Conservation (phyloP, 2,329 filamentous ascomycete genomes). For the Pleurostoma richardsiae region DNA sequence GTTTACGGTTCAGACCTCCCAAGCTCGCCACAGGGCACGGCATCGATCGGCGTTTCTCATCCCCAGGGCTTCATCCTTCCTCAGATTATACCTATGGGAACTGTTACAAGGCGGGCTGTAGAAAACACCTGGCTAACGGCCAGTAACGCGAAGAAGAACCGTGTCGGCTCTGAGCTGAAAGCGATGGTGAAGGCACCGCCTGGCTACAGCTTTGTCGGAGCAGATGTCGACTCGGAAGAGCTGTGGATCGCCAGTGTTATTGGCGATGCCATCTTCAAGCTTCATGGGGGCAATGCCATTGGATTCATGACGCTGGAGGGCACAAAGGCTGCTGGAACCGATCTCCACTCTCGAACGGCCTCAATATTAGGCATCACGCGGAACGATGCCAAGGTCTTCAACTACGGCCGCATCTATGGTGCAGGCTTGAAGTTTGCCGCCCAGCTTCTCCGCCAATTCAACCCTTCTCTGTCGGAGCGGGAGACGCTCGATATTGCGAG, state of each 20-base stretch:
- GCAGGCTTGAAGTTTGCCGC: conserved; percentile 91
- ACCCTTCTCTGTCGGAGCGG: conserved; percentile 73
- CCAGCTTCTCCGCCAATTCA: conserved; percentile 88
- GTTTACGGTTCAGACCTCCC: conserved; percentile 69
- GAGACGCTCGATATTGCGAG: conserved; percentile 73
- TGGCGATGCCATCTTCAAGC: conserved; percentile 88
- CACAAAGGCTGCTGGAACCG: conserved; percentile 88
- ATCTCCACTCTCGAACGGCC: conserved; percentile 91
- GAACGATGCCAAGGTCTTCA: conserved; percentile 96
- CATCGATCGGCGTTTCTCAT: conserved; percentile 14
- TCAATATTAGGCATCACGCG: conserved; percentile 87
- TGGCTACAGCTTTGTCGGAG: conserved; percentile 90
- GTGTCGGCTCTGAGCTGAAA: conserved; percentile 94
- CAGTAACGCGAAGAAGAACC: conserved; percentile 92
- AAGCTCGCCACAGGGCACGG: conserved; percentile 5
- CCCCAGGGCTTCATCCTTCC: conserved; percentile 82
- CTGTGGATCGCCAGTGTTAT: conserved; percentile 96
- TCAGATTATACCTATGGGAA: conserved; percentile 97
- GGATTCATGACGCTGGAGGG: conserved; percentile 99
- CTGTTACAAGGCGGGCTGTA: conserved; percentile 87
- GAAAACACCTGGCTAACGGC: conserved; percentile 99
- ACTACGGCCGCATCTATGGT: conserved; percentile 98
- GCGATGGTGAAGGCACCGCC: conserved; percentile 91
- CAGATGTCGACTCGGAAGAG: conserved; percentile 95
- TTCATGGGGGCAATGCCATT: conserved; percentile 94